Percentiles rank a stretch among this genome's conserved stretches.
Conservation (phyloP, 352 stramenopile species). For the Globisporangium spinosum region DNA sequence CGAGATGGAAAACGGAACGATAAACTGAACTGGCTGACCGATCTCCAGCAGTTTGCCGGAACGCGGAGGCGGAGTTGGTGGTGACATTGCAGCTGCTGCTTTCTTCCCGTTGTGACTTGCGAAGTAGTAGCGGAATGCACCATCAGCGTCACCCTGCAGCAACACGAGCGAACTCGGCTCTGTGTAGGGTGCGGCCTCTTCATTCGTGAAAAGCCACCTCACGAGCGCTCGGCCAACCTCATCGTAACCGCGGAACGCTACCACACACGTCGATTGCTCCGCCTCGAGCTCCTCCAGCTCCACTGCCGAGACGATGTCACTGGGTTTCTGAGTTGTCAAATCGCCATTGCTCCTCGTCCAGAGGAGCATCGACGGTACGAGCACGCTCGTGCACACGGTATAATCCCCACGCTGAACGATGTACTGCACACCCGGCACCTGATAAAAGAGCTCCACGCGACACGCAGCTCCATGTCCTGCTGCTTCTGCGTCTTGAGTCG, state of each 20-base stretch:
- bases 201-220: constrained; percentile 24
- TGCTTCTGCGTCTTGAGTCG: neutral
- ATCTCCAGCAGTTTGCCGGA: constrained; percentile 14
- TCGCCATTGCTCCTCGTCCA: constrained; percentile 7
- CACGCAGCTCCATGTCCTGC: neutral
- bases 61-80: neutral
- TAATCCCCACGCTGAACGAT: constrained; percentile 22
- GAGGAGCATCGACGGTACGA: constrained; percentile 53
- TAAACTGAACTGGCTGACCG: constrained; percentile 15
- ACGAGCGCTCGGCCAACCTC: constrained; percentile 19
- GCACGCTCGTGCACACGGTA: constrained; percentile 44
- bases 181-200: neutral
- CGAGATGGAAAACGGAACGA: constrained; percentile 14
- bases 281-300: constrained; percentile 62
- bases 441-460: constrained; percentile 21
- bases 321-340: neutral
- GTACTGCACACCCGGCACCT: constrained; percentile 41
- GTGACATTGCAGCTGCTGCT: neutral
- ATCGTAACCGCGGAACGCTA: constrained; percentile 23
- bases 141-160: constrained; percentile 63
- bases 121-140: constrained; percentile 35
- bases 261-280: constrained; percentile 52
- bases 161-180: constrained; percentile 24
- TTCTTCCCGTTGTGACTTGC: neutral
- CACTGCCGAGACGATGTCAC: neutral